Evolutionary conservation across 371 early-diverging fungal species (phyloP), one percentile per base, ranked within the genome.

Genomic region (Mucor racemosus): DNA sequence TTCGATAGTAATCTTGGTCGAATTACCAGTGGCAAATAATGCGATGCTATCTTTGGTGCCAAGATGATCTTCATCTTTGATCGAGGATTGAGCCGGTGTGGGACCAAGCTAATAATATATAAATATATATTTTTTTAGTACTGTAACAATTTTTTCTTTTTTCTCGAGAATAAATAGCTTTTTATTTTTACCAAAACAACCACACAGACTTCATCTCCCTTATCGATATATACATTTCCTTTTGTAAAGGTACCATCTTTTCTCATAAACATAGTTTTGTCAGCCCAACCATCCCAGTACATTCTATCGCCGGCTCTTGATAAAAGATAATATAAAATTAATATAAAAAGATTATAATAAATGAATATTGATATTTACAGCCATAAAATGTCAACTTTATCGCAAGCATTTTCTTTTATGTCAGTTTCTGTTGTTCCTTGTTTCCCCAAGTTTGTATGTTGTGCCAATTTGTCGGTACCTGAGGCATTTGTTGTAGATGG

Each of bases 41-140:
- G 67, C 65, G 50, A 79, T 74, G 46, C 76, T 81, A 55, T 81
- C 82, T 44, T 69, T 55, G 8, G 75, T 73, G 36, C 77, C 80
- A 55, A 77, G 77, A 21, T 77, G 71, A 36, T 31, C 8, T 42
- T 78, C 73, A 40, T 71, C 65, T 46, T 68, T 65, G 34, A 75
- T 65, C 7, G 72, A 63, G 5, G 77, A 73, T 36, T 65, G 69
- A 14, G 75, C 78, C 9, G 77, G 80, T 34, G 64, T 77, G 13
- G 80, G 80, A 26, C 74, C 77, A 48, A 80, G 76, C 77, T 79
- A 58, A 36, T n/a, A n/a, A n/a, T n/a, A n/a, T n/a, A n/a, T n/a
- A 15, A 56, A 40, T 15, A 42, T 11, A 34, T 39, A 14, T 10
- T 55, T 33, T 36, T 36, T 36, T 36, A 36, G 36, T 9, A n/a